Base-by-base conservation (phyloP, 768 basidiomycete species). In the Boletales sp. region DNA sequence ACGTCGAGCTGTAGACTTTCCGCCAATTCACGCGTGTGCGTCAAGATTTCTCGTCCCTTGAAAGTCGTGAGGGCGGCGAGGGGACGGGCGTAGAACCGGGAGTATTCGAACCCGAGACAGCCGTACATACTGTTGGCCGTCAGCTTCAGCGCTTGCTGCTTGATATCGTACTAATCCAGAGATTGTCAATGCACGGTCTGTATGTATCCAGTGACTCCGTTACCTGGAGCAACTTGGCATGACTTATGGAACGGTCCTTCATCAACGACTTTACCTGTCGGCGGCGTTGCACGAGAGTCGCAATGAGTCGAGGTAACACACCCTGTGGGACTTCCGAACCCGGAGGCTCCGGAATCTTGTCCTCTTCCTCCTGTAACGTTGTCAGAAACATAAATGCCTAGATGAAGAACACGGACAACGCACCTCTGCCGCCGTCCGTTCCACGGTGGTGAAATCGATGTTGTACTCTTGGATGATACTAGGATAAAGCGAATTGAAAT, bases 101-200 rank as follows among this genome's bases (percentile, higher is more conserved):
- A 97, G 59, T 93, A 89, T 63, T 94, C 93, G 65, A 97, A 98
- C 42, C 96, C 96, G 18, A 99, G 84, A 75, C 96, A 99, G 15
- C 96, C 96, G 68, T 99, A 99, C 96, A 98, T 99, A 76, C 91
- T 94, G 73, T 99, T 98, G 43, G 96, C 96, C 5, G 96, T 99
- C 32, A 98, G 83, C 72, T 98, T 98, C 44, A 98, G 75, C 1
- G 96, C 96, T 68, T 90, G 86, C 59, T 99, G 96, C 64, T 93
- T 94, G 72, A 98, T 96, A 61, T 99, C 94, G 62, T 87, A 98
- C 90, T 97, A 61, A 2, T 25, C 13, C 38, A 39, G 9, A 41
- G 34, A 8, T 35, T 48, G 49, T 58, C 2, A 52, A 43, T 25
- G 37, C n/a, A 15, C 17, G 6, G 30, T 17, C n/a, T 35, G 21